phyloP scores from a whole-genome alignment of 2,329 filamentous ascomycete genomes.

The Fusarium sp. region DNA sequence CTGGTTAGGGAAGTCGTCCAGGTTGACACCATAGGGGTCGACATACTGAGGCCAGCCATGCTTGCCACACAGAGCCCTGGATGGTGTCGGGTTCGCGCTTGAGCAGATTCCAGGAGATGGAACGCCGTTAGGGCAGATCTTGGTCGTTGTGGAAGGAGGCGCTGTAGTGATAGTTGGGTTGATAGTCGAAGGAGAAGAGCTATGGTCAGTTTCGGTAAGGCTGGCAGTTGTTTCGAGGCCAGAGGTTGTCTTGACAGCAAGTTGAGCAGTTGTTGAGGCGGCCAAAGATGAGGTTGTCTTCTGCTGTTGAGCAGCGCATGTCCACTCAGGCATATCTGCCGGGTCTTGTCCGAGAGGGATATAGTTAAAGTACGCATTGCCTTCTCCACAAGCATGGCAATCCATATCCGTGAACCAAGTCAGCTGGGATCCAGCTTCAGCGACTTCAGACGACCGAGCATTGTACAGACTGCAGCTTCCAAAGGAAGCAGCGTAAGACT shows the following conservation, averaged over 20 bases:
- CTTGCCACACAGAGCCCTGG: conserved; percentile 23
- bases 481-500: conserved; percentile 40
- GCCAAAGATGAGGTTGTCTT: conserved; percentile 7
- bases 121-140: conserved; percentile 21
- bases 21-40: conserved; percentile 12
- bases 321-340: conserved; percentile 14
- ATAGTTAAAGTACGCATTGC: conserved; percentile 41
- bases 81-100: neutral
- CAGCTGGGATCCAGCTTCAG: conserved; percentile 7
- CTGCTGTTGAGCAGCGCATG: conserved; percentile 7
- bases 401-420: conserved; percentile 38
- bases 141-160: neutral
- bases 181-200: neutral
- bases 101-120: conserved; percentile 31
- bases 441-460: conserved; percentile 32
- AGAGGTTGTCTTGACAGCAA: neutral
- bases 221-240: neutral
- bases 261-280: neutral
- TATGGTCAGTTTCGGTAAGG: neutral
- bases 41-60: conserved; percentile 13
- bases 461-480: conserved; percentile 36
- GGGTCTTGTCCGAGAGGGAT: conserved; percentile 24
- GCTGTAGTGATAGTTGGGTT: neutral
- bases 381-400: conserved; percentile 36
- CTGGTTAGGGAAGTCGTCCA: conserved; percentile 10